Conservation (phyloP, 192 early-diverging fungal genomes). For the Chytriomyces sp. region DNA sequence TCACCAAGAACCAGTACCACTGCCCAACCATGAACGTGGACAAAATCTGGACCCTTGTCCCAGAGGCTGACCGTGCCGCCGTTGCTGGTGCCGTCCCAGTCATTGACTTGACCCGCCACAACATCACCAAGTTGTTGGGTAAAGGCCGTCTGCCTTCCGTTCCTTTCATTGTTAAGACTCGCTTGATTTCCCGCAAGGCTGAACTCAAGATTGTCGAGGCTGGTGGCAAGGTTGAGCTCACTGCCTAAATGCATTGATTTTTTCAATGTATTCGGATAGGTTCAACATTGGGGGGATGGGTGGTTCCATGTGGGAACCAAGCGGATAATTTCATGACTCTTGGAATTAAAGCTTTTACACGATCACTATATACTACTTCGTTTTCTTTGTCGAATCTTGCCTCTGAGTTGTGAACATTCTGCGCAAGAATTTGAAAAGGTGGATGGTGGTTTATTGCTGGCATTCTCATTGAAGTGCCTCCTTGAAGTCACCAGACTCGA, state of each 20-base stretch:
- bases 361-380: no score
- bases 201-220: slow-evolving; percentile 99
- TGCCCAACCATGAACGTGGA: slow-evolving; percentile 91
- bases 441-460: neutral
- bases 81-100: slow-evolving; percentile 87
- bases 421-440: neutral
- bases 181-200: slow-evolving; percentile 87
- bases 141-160: slow-evolving; percentile 87
- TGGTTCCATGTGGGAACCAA: no score
- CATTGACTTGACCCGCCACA: slow-evolving; percentile 81
- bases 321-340: no score
- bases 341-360: no score
- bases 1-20: slow-evolving; percentile 88
- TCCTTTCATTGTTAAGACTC: slow-evolving; percentile 95
- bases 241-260: slow-evolving; percentile 50
- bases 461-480: neutral
- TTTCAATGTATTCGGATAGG: neutral
- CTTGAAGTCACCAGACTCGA: slow-evolving; percentile 52
- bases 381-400: no score
- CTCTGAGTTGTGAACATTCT: no score
- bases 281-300: neutral
- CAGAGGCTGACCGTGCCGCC: slow-evolving; percentile 84
- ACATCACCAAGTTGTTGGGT: slow-evolving; percentile 95
- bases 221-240: slow-evolving; percentile 78
- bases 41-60: slow-evolving; percentile 90